Evolutionary conservation across 495 filamentous ascomycete genomes (phyloP).

Genomic region (Xylaria sp.): DNA sequence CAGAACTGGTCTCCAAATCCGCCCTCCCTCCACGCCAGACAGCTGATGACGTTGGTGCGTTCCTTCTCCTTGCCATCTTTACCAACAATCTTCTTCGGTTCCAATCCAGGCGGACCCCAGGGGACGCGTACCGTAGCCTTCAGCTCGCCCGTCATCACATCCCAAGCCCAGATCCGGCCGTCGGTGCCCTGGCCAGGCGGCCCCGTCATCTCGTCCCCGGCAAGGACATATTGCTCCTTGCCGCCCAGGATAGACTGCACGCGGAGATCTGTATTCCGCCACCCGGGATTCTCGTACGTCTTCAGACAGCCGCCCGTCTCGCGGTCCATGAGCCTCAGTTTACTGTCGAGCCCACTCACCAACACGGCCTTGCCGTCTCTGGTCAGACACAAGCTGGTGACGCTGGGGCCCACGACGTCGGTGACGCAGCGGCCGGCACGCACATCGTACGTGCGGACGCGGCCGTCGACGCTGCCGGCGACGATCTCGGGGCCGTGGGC

Average conservation of each 20-base stretch:
- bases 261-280: conserved; percentile 72
- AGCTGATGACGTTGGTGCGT: conserved; percentile 59
- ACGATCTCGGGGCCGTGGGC: conserved; percentile 64
- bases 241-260: conserved; percentile 75
- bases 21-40: conserved; percentile 75
- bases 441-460: conserved; percentile 85
- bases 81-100: conserved; percentile 52
- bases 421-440: conserved; percentile 75
- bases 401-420: conserved; percentile 72
- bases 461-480: conserved; percentile 84
- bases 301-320: conserved; percentile 74
- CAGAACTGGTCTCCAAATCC: conserved; percentile 67
- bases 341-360: conserved; percentile 77
- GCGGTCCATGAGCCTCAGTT: conserved; percentile 82
- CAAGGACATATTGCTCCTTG: conserved; percentile 78
- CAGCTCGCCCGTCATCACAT: conserved; percentile 78
- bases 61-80: conserved; percentile 60
- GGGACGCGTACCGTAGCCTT: conserved; percentile 66
- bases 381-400: conserved; percentile 74
- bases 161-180: conserved; percentile 84
- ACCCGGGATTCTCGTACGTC: conserved; percentile 67
- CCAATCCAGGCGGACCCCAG: conserved; percentile 64
- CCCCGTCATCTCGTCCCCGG: conserved; percentile 72
- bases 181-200: conserved; percentile 49
- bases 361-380: conserved; percentile 75